These are phyloP conservation scores for Ilyonectria mors-panacis DNA, from an alignment of 2,329 filamentous ascomycete species.

Conservation along the genomic window DNA sequence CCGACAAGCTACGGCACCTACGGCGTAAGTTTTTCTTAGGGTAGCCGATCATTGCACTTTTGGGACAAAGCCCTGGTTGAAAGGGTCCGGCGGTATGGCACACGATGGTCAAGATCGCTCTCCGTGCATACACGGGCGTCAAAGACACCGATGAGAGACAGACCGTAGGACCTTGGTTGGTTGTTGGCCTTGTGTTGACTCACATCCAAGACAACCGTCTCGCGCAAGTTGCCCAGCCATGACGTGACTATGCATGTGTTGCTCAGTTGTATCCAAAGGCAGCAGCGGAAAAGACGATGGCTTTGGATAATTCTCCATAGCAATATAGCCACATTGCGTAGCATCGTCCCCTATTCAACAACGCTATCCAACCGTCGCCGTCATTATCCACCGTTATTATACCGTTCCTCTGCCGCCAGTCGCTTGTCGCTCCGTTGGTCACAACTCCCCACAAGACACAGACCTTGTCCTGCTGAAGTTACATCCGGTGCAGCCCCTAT, in stretches of 20 bases:
- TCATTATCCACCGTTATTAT: background rate
- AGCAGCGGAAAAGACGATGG: background rate
- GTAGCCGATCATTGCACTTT: conserved; percentile 33
- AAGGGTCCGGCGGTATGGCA: conserved; percentile 3
- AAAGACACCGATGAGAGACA: conserved; percentile 21
- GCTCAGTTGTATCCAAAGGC: background rate
- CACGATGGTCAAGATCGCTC: background rate
- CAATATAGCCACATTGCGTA: background rate
- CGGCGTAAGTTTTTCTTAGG: conserved; percentile 23
- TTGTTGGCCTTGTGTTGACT: background rate
- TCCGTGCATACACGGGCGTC: background rate
- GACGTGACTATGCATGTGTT: conserved; percentile 2
- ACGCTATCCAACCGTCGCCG: background rate
- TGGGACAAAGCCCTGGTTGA: conserved; percentile 8
- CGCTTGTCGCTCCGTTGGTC: conserved; percentile 1
- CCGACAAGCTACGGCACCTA: conserved; percentile 23
- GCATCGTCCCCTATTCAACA: background rate
- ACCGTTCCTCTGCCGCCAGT: background rate
- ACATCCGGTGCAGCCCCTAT: conserved; percentile 8
- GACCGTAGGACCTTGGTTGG: background rate
- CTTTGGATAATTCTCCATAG: background rate
- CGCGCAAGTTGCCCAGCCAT: background rate
- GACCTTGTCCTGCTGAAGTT: conserved; percentile 13
- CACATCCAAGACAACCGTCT: conserved; percentile 12
- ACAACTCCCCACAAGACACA: conserved; percentile 15